These are phyloP conservation scores for Hortaea werneckii DNA, from an alignment of 2,329 filamentous ascomycete species.

Conservation along the genomic window DNA sequence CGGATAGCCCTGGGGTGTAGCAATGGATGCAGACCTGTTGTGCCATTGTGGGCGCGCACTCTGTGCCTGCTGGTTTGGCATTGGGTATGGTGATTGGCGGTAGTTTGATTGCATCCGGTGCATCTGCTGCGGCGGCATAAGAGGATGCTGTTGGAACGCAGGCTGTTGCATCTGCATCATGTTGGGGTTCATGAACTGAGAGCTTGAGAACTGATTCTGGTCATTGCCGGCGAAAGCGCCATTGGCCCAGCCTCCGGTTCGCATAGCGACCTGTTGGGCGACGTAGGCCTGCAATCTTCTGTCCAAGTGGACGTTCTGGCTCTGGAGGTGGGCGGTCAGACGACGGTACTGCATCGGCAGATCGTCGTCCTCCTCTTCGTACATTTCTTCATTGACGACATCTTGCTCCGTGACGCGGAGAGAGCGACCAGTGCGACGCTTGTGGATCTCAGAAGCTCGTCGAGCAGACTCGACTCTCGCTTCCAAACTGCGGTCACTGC, in stretches of 20 bases:
- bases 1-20: constrained; percentile 27
- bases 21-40: constrained; percentile 36
- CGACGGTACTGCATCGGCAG: constrained; percentile 56
- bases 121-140: constrained; percentile 9
- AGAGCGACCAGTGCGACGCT: constrained; percentile 71
- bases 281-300: constrained; percentile 50
- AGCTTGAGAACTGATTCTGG: constrained; percentile 28
- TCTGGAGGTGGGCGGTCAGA: constrained; percentile 53
- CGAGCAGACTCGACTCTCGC: constrained; percentile 79
- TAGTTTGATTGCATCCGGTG: constrained; percentile 20
- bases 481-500: constrained; percentile 78
- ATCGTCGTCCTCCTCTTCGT: constrained; percentile 87
- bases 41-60: constrained; percentile 25
- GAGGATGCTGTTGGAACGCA: constrained; percentile 5
- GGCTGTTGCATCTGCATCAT: constrained; percentile 18
- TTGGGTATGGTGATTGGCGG: constrained; percentile 35
- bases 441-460: constrained; percentile 84
- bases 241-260: constrained; percentile 29
- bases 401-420: constrained; percentile 77
- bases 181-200: constrained; percentile 32
- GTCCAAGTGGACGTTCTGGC: constrained; percentile 51
- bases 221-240: constrained; percentile 18
- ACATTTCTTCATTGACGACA: constrained; percentile 88
- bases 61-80: constrained; percentile 7
- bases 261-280: constrained; percentile 47